These are phyloP conservation scores for Arthroderma sp. DNA, from an alignment of 2,329 filamentous ascomycete genomes.

Conservation along the genomic window DNA sequence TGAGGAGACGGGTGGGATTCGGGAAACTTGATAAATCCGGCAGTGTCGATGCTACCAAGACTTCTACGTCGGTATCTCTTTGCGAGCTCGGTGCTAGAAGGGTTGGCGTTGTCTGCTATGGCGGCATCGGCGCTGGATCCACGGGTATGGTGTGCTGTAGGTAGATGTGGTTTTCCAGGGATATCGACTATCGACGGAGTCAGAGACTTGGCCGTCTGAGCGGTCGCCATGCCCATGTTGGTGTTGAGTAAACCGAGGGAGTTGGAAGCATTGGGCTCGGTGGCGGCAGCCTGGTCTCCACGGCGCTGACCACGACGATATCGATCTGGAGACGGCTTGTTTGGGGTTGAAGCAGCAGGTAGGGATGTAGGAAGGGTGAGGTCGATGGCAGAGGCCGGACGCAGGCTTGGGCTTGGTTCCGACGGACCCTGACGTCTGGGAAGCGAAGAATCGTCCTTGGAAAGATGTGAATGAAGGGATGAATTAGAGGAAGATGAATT, in stretches of 20 bases:
- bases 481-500: slow-evolving; percentile 41
- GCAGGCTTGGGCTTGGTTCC: slow-evolving; percentile 26
- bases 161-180: neutral
- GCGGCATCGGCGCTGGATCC: slow-evolving; percentile 59
- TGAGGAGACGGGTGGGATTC: slow-evolving; percentile 21
- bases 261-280: slow-evolving; percentile 21
- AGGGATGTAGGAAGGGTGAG: slow-evolving; percentile 42
- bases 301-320: slow-evolving; percentile 60
- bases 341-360: slow-evolving; percentile 44
- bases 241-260: slow-evolving; percentile 8
- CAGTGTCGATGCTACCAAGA: slow-evolving; percentile 53
- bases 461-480: slow-evolving; percentile 32
- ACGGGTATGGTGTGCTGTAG: slow-evolving; percentile 40
- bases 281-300: slow-evolving; percentile 29
- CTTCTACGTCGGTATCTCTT: slow-evolving; percentile 73
- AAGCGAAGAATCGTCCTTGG: slow-evolving; percentile 41
- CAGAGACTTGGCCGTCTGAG: slow-evolving; percentile 4
- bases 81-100: slow-evolving; percentile 48
- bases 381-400: slow-evolving; percentile 39
- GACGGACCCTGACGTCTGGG: slow-evolving; percentile 29
- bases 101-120: slow-evolving; percentile 42
- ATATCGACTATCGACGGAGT: neutral
- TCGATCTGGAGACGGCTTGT: slow-evolving; percentile 66
- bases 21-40: slow-evolving; percentile 25
- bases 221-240: neutral